These are phyloP conservation scores for Luzula sylvatica DNA, from an alignment of 176 grass and related monocot species.

Conservation along the genomic window DNA sequence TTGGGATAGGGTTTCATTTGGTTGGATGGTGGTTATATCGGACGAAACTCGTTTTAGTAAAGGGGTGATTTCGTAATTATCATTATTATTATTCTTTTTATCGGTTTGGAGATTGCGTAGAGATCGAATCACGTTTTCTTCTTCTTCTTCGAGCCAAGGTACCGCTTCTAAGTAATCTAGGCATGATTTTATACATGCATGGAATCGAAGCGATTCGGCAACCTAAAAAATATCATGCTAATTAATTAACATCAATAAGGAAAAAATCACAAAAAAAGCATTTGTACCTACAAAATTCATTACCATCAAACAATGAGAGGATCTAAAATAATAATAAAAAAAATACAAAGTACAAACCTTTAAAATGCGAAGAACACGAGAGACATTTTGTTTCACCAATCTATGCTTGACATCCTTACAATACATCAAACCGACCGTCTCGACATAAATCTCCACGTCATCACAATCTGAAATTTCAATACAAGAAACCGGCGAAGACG, in stretches of 20 bases:
- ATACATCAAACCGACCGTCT: conserved; percentile 83
- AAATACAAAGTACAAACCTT: conserved; percentile 38
- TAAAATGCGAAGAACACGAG: conserved; percentile 56
- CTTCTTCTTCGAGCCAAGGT: conserved; percentile 83
- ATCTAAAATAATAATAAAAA: neutral
- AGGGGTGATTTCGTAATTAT: conserved; percentile 34
- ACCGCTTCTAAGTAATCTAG: conserved; percentile 69
- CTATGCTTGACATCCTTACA: conserved; percentile 77
- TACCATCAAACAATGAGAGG: conserved; percentile 1
- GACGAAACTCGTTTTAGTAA: conserved; percentile 62
- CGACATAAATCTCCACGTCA: conserved; percentile 82
- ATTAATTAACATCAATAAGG: neutral
- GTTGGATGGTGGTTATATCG: conserved; percentile 19
- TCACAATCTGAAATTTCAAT: conserved; percentile 64
- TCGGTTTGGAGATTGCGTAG: conserved; percentile 46
- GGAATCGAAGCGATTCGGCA: conserved; percentile 59
- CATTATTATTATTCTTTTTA: neutral
- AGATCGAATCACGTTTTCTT: conserved; percentile 59
- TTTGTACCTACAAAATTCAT: neutral
- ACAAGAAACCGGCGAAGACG: conserved; percentile 30
- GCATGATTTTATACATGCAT: conserved; percentile 50
- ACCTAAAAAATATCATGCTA: conserved; percentile 30
- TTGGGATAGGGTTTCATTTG: conserved; percentile 43
- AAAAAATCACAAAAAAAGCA: neutral
- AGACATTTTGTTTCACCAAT: conserved; percentile 77